Evolutionary conservation across 805 yeast genomes (phyloP), one percentile per base, ranked within the genome.

Genomic region (Yarrowia hollandica): DNA sequence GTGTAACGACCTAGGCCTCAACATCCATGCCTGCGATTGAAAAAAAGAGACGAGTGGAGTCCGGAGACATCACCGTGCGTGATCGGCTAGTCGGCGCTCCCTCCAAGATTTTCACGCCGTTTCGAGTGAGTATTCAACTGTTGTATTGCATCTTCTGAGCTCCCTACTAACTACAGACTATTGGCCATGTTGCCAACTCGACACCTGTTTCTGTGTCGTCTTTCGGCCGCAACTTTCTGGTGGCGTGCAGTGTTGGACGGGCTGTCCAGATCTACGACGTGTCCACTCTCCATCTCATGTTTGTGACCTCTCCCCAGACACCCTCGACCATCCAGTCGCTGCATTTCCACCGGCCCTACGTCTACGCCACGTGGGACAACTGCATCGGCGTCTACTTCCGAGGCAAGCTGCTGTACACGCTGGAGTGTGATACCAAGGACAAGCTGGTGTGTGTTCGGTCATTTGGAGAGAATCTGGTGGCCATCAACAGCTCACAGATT

Each of bases 231-330:
- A 83, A 96, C 0, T 91, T 87, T 67, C 87, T 91, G 67, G 82
- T 90, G 35, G 96, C 86, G 15, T 92, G 98, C 0, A 84, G 88
- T 42, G 96, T 94, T 19, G 98, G 97, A 2, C 79, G 83, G 57
- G 79, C 92, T 0, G 89, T 94, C 75, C 98, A 92, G 71, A 89
- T 94, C 25, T 94, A 88, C 68, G 99, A 94, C 74, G 96, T 66
- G 12, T 83, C 92, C 28, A 89, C 88, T 6, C 75, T 92, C 62
- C 94, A 88, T 65, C 75, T 92, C 63, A 74, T 92, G 19, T 92
- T 94, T 72, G 95, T 92, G 11, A 88, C 96, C 0, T 88, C 83
- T 64, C 81, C 79, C 18, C 92, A 88, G 69, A 86, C 96, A 0
- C 79, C 85, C 0, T 69, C 82, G 7, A 80, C 82, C 60, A 90